These are phyloP conservation scores for Taphrina communis DNA, from an alignment of 1,139 yeast genomes.

Conservation along the genomic window DNA sequence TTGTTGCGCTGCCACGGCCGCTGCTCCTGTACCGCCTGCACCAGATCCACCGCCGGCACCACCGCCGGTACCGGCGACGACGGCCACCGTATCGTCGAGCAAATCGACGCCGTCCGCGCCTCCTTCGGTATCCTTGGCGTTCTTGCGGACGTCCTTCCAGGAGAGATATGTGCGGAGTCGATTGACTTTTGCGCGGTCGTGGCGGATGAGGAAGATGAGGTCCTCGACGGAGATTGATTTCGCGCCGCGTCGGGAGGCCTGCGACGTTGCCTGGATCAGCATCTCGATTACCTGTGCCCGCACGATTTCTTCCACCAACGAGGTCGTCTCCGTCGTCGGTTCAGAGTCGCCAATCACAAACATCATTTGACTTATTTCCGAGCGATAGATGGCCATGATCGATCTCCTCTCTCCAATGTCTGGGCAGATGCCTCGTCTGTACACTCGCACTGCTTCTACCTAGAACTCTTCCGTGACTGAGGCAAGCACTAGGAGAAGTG, in stretches of 20 bases:
- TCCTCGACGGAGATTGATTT: slow-evolving; percentile 90
- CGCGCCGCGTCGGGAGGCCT: slow-evolving; percentile 81
- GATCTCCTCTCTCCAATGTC: no score
- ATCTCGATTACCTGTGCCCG: slow-evolving; percentile 93
- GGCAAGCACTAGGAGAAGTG: no score
- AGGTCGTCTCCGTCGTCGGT: slow-evolving; percentile 89
- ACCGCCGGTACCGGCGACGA: no score
- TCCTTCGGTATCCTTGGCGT: slow-evolving; percentile 92
- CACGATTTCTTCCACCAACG: slow-evolving; percentile 91
- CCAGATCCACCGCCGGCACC: no score
- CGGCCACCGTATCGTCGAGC: slow-evolving; percentile 42
- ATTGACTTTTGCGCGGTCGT: slow-evolving; percentile 92
- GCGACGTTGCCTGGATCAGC: slow-evolving; percentile 66
- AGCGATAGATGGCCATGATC: slow-evolving; percentile 36
- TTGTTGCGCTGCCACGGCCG: slow-evolving; percentile 49
- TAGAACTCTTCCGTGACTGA: background rate
- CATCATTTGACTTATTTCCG: slow-evolving; percentile 72
- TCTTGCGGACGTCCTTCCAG: slow-evolving; percentile 97
- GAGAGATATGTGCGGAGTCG: slow-evolving; percentile 86
- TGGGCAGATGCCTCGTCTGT: no score
- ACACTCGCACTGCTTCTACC: no score
- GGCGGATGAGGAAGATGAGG: slow-evolving; percentile 86
- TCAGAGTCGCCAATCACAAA: slow-evolving; percentile 96
- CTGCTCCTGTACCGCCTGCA: no score
- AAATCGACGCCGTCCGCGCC: slow-evolving; percentile 62